Evolutionary conservation across 768 basidiomycete genomes (phyloP).

Genomic region (Boletus barrowsii): DNA sequence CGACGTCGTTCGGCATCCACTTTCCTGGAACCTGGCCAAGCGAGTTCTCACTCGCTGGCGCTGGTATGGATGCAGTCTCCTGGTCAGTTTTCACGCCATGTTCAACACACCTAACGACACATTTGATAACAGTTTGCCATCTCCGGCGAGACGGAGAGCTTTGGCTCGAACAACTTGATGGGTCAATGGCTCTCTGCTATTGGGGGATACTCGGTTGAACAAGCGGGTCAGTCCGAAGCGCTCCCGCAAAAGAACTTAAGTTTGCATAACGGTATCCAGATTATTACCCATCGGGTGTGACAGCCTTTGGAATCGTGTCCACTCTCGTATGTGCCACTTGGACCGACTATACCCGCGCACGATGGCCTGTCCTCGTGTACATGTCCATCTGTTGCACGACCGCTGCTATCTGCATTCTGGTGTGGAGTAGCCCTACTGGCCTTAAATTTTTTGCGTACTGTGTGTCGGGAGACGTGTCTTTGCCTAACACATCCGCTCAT

Average conservation of each 20-base stretch:
- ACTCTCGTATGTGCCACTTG: conserved; percentile 60
- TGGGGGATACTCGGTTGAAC: conserved; percentile 60
- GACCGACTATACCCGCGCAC: conserved; percentile 56
- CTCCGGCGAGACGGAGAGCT: conserved; percentile 65
- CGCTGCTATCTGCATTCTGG: conserved; percentile 55
- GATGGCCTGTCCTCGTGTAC: conserved; percentile 65
- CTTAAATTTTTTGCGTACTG: conserved; percentile 80
- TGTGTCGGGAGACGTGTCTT: conserved; percentile 26
- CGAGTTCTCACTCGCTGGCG: conserved; percentile 59
- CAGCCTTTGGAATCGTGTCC: conserved; percentile 62
- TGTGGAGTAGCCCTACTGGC: conserved; percentile 55
- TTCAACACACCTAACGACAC: not conserved
- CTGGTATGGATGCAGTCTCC: conserved; percentile 65
- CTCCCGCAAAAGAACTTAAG: not conserved
- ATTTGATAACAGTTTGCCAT: conserved; percentile 49
- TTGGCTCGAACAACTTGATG: conserved; percentile 71
- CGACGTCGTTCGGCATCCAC: conserved; percentile 40
- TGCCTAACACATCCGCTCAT: not conserved
- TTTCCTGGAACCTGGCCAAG: conserved; percentile 46
- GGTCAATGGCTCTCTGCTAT: conserved; percentile 66
- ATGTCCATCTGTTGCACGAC: conserved; percentile 55
- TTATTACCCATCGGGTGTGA: conserved; percentile 62
- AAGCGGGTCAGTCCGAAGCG: conserved; percentile 42
- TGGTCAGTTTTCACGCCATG: conserved; percentile 38
- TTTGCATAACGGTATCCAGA: conserved; percentile 29